A percentile compares a stretch with the other conserved stretches of the same genome.
These are phyloP conservation scores for Neofusicoccum laricinum DNA, from an alignment of 2,329 filamentous ascomycete genomes.

Conservation along the genomic window DNA sequence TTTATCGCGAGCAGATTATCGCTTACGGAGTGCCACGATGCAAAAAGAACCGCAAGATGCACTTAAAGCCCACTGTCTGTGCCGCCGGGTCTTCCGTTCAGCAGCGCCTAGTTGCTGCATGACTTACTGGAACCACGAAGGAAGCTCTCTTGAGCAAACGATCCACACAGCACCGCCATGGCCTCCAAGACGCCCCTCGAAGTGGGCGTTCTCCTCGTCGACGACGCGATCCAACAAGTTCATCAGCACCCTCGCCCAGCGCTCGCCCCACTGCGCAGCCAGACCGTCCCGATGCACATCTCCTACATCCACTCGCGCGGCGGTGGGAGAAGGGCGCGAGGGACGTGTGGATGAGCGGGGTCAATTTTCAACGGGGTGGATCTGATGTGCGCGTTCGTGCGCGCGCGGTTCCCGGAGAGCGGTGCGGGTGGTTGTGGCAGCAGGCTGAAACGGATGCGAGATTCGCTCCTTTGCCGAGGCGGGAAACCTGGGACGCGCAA, in stretches of 20 bases:
- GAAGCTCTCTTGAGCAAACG: too few species aligned
- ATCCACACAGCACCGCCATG: too few species aligned
- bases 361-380: neutral
- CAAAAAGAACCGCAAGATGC: too few species aligned
- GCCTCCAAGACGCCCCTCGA: neutral
- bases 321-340: neutral
- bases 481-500: too few species aligned
- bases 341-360: neutral
- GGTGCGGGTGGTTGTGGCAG: too few species aligned
- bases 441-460: neutral
- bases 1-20: too few species aligned
- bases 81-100: too few species aligned
- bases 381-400: neutral
- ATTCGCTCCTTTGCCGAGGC: neutral
- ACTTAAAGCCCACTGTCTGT: too few species aligned
- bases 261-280: neutral
- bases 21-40: too few species aligned
- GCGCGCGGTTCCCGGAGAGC: neutral
- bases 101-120: too few species aligned
- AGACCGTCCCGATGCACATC: neutral
- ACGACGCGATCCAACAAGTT: neutral
- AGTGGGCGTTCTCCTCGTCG: neutral
- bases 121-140: too few species aligned
- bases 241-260: neutral
- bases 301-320: neutral